These are phyloP conservation scores for Hydrangea macrophylla DNA, from an alignment of 148 eudicot species.

Conservation along the genomic window DNA sequence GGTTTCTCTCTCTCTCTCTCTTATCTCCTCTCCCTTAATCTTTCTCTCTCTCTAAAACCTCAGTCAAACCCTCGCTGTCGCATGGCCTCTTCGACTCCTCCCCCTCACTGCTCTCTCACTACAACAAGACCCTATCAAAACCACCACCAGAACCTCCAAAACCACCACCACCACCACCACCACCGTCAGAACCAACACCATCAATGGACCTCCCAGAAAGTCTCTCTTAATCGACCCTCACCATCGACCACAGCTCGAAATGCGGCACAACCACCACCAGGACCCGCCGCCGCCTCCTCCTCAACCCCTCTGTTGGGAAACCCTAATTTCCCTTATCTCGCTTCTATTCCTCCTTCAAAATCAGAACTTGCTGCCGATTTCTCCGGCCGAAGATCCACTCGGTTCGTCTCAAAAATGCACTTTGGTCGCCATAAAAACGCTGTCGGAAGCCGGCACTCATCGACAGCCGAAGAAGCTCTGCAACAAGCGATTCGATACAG, in stretches of 20 bases:
- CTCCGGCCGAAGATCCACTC: conserved; percentile 76
- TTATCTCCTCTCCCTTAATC: background rate
- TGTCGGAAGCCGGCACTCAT: conserved; percentile 46
- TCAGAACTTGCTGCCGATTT: conserved; percentile 65
- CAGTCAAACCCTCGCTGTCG: background rate
- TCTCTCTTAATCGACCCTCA: conserved; percentile 27
- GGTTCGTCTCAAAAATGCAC: conserved; percentile 85
- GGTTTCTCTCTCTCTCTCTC: conserved; percentile 7
- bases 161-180: conserved; percentile 31
- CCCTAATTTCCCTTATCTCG: conserved; percentile 26
- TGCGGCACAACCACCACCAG: conserved; percentile 20
- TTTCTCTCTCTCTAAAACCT: background rate
- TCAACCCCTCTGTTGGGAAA: conserved; percentile 6
- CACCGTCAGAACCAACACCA: conserved; percentile 31
- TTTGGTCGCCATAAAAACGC: conserved; percentile 61
- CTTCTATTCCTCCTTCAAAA: conserved; percentile 30
- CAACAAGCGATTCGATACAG: conserved; percentile 26
- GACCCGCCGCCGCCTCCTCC: conserved; percentile 24
- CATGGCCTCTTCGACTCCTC: conserved; percentile 88
- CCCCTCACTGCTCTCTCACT: conserved; percentile 56
- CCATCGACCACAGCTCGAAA: conserved; percentile 11
- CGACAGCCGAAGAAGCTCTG: conserved; percentile 55
- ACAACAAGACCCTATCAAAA: conserved; percentile 52
- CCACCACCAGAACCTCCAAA: conserved; percentile 33
- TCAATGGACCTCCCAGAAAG: conserved; percentile 26